Base-by-base conservation (phyloP, 345 rosid species). In the Laguncularia racemosa region DNA sequence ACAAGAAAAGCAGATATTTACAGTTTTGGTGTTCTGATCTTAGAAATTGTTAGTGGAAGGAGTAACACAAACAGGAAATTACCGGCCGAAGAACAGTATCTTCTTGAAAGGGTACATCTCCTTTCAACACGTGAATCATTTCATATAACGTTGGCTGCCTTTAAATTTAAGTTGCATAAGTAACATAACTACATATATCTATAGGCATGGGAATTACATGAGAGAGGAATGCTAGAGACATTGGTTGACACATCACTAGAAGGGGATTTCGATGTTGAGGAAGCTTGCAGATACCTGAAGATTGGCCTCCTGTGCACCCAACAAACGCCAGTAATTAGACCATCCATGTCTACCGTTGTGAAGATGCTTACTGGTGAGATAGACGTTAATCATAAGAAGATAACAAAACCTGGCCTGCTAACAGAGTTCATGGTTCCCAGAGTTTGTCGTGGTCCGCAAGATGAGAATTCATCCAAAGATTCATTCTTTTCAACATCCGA, bases 71-170 rank as follows among this genome's bases (percentile, higher is more conserved):
- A 33, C 40, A 33, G 11, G 40, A 6, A 33, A 33, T 7, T 33
- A 9, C 40, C 40, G 19, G 48, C 23, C 17, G 21, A 46, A 57
- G 47, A 64, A 49, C 68, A 21, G 16, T 56, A 51, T 48, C 68
- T 50, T 46, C 59, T 53, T 52, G 44, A 55, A 38, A 23, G 7
- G 16, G 58, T 55, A 55, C 15, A 38, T 20, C 28, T 23, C 9
- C 3, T 33, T 33, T 33, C 40, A 33, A 33, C 40, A 6, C 40
- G 7, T 1, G 7, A 7, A 33, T 33, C 40, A 3, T 33, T 33
- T 33, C 40, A 33, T 3, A 6, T 33, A 33, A 9, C 7, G 9
- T 33, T 33, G 40, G 11, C 40, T 33, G 40, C 40, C 40, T 23
- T 23, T 33, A 33, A 33, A 33, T 1, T 33, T 33, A 6, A 9